A percentile compares a stretch with the other conserved stretches of the same genome.
These are phyloP conservation scores for Trypanosoma mega DNA, from an alignment of 208 protist genomes.

Conservation along the genomic window DNA sequence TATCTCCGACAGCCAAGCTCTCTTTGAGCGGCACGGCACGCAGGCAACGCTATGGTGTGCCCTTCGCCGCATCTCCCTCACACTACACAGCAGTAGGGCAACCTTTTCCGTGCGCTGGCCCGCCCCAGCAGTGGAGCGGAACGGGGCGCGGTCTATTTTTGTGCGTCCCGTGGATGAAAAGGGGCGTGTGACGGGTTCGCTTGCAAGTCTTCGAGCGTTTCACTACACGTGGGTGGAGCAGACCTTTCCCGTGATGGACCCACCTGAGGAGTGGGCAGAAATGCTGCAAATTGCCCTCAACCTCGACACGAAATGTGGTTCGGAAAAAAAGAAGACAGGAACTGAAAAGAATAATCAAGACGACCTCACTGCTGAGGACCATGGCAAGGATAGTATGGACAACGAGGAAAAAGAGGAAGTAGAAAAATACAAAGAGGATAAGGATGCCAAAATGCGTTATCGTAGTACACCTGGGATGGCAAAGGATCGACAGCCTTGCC, in stretches of 20 bases:
- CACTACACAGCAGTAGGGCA: conserved; percentile 48
- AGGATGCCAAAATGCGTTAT: conserved; percentile 15
- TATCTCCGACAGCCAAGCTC: conserved; percentile 29
- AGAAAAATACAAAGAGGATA: not conserved
- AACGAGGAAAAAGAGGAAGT: conserved; percentile 1
- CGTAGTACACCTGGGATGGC: conserved; percentile 22
- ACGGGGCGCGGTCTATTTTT: conserved; percentile 37
- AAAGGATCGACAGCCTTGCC: conserved; percentile 13
- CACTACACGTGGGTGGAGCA: conserved; percentile 56
- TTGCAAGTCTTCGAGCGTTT: conserved; percentile 20
- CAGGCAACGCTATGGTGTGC: conserved; percentile 69
- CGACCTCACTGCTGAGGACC: not conserved
- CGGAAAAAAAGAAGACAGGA: not conserved
- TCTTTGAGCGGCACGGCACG: conserved; percentile 39
- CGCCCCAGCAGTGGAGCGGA: conserved; percentile 41
- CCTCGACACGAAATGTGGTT: conserved; percentile 40
- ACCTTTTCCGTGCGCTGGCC: conserved; percentile 87
- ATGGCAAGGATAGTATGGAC: not conserved
- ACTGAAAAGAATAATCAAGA: not conserved
- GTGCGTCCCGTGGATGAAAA: conserved; percentile 22
- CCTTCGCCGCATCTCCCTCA: conserved; percentile 63
- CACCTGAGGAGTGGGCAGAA: conserved; percentile 50
- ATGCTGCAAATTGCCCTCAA: conserved; percentile 69
- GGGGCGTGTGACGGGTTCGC: conserved; percentile 11
- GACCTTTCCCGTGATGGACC: conserved; percentile 54